These are phyloP conservation scores for Daldinia childiae DNA, from an alignment of 495 filamentous ascomycete species.

Conservation along the genomic window DNA sequence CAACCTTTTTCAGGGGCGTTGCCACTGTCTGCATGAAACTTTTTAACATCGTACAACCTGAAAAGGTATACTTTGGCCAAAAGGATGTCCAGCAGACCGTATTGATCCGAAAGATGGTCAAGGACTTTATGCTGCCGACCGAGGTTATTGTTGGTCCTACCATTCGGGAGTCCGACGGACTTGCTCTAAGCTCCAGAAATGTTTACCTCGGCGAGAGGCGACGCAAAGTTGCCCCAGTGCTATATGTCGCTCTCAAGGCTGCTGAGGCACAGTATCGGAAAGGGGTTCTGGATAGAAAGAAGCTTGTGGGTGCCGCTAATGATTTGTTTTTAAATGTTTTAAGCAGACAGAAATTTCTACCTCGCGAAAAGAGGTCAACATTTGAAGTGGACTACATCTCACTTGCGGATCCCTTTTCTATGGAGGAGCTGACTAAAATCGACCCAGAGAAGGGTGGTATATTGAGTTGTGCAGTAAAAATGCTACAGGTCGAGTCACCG, in stretches of 20 bases:
- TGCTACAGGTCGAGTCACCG: conserved; percentile 79
- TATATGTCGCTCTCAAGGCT: conserved; percentile 71
- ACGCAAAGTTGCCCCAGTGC: conserved; percentile 73
- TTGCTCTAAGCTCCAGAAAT: conserved; percentile 95
- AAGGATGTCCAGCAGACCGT: conserved; percentile 98
- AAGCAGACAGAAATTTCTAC: conserved; percentile 74
- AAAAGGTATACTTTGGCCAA: conserved; percentile 94
- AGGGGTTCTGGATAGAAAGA: conserved; percentile 65
- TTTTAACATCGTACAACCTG: conserved; percentile 89
- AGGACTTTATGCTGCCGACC: conserved; percentile 85
- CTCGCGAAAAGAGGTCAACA: conserved; percentile 67
- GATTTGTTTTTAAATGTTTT: conserved; percentile 60
- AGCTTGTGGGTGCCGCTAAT: conserved; percentile 74
- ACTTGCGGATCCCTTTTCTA: conserved; percentile 79
- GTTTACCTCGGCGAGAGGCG: conserved; percentile 86
- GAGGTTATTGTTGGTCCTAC: conserved; percentile 79
- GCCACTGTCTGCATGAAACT: conserved; percentile 98
- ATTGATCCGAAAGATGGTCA: conserved; percentile 84
- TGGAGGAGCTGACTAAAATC: conserved; percentile 77
- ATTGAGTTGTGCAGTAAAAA: conserved; percentile 88
- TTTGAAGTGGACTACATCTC: conserved; percentile 93
- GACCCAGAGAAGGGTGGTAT: conserved; percentile 77
- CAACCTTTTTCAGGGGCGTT: conserved; percentile 95
- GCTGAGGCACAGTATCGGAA: conserved; percentile 73
- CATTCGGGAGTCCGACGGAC: conserved; percentile 78